Evolutionary conservation across 345 rosid species (phyloP), one percentile per base, ranked within the genome.

Genomic region (Populus nigra): DNA sequence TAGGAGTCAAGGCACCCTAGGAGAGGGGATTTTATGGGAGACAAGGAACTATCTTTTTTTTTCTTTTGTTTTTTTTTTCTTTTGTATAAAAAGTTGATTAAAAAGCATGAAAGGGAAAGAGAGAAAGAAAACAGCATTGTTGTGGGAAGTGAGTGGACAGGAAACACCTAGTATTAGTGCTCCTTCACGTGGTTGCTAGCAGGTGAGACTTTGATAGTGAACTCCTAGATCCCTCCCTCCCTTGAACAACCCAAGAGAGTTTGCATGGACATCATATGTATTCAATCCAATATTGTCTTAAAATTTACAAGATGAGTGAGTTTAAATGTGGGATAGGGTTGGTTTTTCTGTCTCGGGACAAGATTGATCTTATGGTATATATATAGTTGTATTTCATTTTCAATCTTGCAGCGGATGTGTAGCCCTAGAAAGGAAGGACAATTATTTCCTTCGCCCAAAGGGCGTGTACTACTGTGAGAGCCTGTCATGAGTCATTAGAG

Each of bases 121-220:
- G 53, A 67, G 69, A 71, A 69, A 68, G 66, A 25, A 33, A 72
- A 69, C 73, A 70, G 75, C 74, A 20, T 74, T 69, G 71, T 82
- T 36, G 76, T 75, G 85, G 78, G 76, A 70, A 80, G 72, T 75
- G 85, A 79, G 85, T 77, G 83, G 85, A 76, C 53, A 71, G 81
- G 79, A 80, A 79, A 76, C 76, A 73, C 78, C 69, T 65, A 63
- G 74, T 29, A 71, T 78, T 83, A 81, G 68, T 76, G 77, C 78
- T 80, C 80, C 84, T 86, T 88, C 85, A 79, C 86, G 78, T 80
- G 84, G 49, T 20, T 47, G 38, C 31, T 65, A 68, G 77, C 78
- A 83, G 84, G 73, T 76, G 81, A 70, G 79, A 77, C 43, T 25
- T 43, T 63, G 45, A 29, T 55, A 78, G 43, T 62, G 1, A 41